These are phyloP conservation scores for Leishmania braziliensis DNA, from an alignment of 208 protist genomes.

Conservation along the genomic window DNA sequence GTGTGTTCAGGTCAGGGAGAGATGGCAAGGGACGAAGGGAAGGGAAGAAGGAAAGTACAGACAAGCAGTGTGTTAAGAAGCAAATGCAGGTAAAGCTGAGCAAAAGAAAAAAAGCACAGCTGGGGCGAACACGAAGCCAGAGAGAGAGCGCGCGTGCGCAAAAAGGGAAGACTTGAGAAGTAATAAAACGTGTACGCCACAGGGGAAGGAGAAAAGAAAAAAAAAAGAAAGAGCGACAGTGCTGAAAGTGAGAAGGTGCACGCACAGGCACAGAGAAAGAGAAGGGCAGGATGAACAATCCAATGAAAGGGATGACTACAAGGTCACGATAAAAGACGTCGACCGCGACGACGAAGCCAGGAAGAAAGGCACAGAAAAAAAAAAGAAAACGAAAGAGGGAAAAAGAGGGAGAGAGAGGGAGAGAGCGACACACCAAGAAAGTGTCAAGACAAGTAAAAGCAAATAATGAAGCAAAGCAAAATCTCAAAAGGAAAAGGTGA, in stretches of 20 bases:
- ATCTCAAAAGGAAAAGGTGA: not conserved
- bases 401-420: not conserved
- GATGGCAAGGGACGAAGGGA: not conserved
- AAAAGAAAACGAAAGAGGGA: not conserved
- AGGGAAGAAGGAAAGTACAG: not conserved
- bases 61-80: not conserved
- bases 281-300: not conserved
- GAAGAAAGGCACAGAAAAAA: not conserved
- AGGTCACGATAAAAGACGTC: not conserved
- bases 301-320: not conserved
- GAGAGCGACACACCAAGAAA: not conserved
- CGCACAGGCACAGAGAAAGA: not conserved
- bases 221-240: not conserved
- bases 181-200: not conserved
- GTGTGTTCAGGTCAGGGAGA: no score
- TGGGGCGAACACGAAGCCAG: not conserved
- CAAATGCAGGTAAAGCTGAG: not conserved
- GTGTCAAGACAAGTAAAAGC: not conserved
- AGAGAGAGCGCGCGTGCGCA: not conserved
- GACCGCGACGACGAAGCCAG: not conserved
- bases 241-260: not conserved
- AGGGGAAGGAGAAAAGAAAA: not conserved
- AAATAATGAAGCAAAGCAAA: not conserved
- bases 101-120: not conserved
- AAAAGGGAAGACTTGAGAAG: not conserved